A percentile compares a stretch with the other conserved stretches of the same genome.
These are phyloP conservation scores for Aspergillus jensenii DNA, from an alignment of 2,329 filamentous ascomycete genomes.

Conservation along the genomic window DNA sequence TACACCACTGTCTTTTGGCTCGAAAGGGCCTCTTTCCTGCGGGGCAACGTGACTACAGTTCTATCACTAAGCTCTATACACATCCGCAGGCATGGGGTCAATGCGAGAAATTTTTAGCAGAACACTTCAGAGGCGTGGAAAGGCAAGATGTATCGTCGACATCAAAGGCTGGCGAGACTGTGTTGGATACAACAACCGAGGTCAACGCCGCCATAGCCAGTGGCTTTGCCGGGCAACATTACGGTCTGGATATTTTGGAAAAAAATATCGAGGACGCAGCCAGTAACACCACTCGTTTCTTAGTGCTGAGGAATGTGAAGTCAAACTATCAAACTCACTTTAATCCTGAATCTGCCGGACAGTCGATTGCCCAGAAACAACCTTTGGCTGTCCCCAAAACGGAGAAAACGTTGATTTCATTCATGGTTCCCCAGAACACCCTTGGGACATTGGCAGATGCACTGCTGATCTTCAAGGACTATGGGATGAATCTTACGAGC, in stretches of 20 bases:
- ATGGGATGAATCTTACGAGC: conserved; percentile 78
- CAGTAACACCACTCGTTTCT: conserved; percentile 50
- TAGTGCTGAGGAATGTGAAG: conserved; percentile 41
- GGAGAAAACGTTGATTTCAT: conserved; percentile 70
- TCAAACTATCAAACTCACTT: conserved; percentile 25
- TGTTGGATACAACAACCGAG: conserved; percentile 56
- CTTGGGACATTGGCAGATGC: conserved; percentile 83
- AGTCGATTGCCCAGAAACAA: conserved; percentile 1
- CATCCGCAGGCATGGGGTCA: conserved; percentile 97
- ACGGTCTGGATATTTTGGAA: conserved; percentile 67
- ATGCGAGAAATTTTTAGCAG: conserved; percentile 72
- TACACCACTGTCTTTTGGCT: conserved; percentile 82
- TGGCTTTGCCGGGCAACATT: conserved; percentile 67
- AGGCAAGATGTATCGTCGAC: conserved; percentile 82
- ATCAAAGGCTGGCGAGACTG: conserved; percentile 78
- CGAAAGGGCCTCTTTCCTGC: conserved; percentile 26
- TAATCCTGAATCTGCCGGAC: conserved; percentile 19
- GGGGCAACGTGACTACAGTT: conserved; percentile 43
- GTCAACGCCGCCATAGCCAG: conserved; percentile 76
- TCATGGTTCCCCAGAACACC: conserved; percentile 73
- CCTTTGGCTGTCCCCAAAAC: conserved; percentile 5
- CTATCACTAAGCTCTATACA: conserved; percentile 78
- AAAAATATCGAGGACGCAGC: conserved; percentile 49
- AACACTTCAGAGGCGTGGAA: conserved; percentile 71
- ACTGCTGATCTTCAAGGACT: conserved; percentile 72